A percentile compares a stretch with the other conserved stretches of the same genome.
These are phyloP conservation scores for Psilocybe cubensis DNA, from an alignment of 768 basidiomycete species.

Conservation along the genomic window DNA sequence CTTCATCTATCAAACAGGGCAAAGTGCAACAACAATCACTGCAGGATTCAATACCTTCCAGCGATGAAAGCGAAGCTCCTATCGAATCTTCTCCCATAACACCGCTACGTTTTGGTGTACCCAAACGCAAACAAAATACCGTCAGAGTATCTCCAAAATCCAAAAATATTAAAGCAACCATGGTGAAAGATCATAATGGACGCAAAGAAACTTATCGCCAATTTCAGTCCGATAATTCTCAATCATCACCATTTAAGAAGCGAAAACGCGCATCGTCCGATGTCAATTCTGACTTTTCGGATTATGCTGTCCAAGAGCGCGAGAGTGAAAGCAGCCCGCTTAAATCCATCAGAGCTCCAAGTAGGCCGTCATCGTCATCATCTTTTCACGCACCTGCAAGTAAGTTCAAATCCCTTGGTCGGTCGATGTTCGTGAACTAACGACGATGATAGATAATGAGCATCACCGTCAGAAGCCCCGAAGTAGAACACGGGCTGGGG, in stretches of 20 bases:
- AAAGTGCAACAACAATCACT: background rate
- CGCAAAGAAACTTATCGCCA: background rate
- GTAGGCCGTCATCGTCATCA: background rate
- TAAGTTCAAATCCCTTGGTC: background rate
- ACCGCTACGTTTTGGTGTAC: background rate
- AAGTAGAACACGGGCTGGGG: constrained; percentile 6
- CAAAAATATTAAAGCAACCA: background rate
- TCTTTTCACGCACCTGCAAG: background rate
- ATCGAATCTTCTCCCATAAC: background rate
- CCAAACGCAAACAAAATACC: background rate
- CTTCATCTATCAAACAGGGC: background rate
- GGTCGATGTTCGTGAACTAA: background rate
- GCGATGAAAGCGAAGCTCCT: constrained; percentile 27
- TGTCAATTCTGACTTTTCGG: background rate
- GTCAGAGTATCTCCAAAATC: background rate
- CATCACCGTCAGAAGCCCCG: background rate
- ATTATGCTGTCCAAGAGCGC: background rate
- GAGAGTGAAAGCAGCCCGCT: background rate
- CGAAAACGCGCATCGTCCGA: constrained; percentile 11
- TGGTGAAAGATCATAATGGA: background rate
- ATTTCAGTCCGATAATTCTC: constrained; percentile 1
- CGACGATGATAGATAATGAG: background rate
- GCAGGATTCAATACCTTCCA: constrained; percentile 4
- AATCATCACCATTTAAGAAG: constrained; percentile 3
- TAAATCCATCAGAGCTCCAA: background rate